Evolutionary conservation across 169 alveolate genomes (phyloP).

Genomic region (Amoebophrya sp.): DNA sequence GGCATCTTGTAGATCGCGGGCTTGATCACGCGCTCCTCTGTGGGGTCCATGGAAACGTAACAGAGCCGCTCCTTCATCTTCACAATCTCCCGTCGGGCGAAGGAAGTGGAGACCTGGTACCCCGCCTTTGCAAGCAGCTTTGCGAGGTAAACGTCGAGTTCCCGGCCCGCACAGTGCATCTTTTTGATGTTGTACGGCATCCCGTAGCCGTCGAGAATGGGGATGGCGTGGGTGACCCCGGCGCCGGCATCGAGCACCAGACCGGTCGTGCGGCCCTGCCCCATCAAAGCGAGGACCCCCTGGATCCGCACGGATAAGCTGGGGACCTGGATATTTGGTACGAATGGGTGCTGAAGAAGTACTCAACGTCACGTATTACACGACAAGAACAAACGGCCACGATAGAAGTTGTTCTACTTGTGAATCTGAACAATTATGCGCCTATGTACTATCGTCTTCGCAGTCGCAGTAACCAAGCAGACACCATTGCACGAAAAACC

Average conservation of each 20-base stretch:
- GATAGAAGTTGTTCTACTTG: no score
- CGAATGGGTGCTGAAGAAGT: background rate
- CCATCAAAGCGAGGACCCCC: slow-evolving; percentile 45
- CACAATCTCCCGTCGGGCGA: background rate
- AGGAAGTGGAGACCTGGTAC: background rate
- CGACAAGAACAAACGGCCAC: no score
- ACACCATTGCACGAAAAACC: no score
- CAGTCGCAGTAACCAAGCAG: no score
- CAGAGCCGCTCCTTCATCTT: background rate
- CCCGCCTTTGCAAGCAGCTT: slow-evolving; percentile 19
- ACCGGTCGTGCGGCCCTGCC: slow-evolving; percentile 45
- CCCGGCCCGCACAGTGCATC: slow-evolving; percentile 4
- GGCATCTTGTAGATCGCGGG: background rate
- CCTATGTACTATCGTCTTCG: no score
- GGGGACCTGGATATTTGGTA: background rate
- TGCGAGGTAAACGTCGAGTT: background rate
- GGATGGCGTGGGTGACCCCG: slow-evolving; percentile 46
- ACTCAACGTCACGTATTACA: background rate
- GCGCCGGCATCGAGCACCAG: slow-evolving; percentile 41
- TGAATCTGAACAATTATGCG: no score
- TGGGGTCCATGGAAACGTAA: background rate
- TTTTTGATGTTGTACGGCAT: slow-evolving; percentile 45
- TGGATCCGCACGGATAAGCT: background rate
- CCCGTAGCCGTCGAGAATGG: slow-evolving; percentile 45
- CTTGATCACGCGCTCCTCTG: background rate